Percentiles rank a stretch among this genome's conserved stretches.
phyloP scores from a whole-genome alignment of 352 stramenopile species.

The Phytophthora tentaculata region DNA sequence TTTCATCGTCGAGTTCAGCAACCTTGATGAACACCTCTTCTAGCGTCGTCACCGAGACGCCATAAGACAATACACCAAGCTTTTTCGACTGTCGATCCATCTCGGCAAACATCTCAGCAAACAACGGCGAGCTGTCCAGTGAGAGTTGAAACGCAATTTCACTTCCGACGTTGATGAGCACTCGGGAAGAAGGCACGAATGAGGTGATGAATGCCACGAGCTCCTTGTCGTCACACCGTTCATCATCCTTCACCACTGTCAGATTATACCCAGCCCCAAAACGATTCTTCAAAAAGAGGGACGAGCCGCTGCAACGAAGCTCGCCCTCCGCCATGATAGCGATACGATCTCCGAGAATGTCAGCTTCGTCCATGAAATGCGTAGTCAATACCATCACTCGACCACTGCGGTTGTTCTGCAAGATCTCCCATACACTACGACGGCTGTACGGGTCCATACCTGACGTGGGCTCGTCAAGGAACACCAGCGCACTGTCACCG shows the following conservation, averaged over 20 bases:
- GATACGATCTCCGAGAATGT: conserved; percentile 83
- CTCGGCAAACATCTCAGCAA: conserved; percentile 56
- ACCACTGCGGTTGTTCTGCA: conserved; percentile 57
- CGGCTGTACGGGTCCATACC: conserved; percentile 41
- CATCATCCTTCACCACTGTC: conserved; percentile 3
- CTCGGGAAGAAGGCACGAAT: conserved; percentile 37
- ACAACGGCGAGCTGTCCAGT: conserved; percentile 43
- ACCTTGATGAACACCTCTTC: conserved; percentile 84
- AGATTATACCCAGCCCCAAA: not conserved
- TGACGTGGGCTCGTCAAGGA: not conserved
- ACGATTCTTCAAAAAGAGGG: conserved; percentile 70
- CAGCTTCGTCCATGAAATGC: conserved; percentile 95
- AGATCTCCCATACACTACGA: conserved; percentile 91
- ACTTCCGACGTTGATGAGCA: conserved; percentile 72
- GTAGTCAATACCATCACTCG: conserved; percentile 90
- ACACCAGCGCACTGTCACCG: not conserved
- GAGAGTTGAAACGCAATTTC: conserved; percentile 77
- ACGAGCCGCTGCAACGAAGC: conserved; percentile 68
- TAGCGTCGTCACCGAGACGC: conserved; percentile 81
- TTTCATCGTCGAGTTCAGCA: conserved; percentile 43
- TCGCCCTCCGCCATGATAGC: conserved; percentile 84
- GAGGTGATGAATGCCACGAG: conserved; percentile 34
- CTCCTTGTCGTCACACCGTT: conserved; percentile 24
- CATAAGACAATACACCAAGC: conserved; percentile 45
- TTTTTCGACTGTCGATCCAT: conserved; percentile 49